Evolutionary conservation across 345 rosid genomes (phyloP), one percentile per base, ranked within the genome.

Genomic region (Iberis pinnata): DNA sequence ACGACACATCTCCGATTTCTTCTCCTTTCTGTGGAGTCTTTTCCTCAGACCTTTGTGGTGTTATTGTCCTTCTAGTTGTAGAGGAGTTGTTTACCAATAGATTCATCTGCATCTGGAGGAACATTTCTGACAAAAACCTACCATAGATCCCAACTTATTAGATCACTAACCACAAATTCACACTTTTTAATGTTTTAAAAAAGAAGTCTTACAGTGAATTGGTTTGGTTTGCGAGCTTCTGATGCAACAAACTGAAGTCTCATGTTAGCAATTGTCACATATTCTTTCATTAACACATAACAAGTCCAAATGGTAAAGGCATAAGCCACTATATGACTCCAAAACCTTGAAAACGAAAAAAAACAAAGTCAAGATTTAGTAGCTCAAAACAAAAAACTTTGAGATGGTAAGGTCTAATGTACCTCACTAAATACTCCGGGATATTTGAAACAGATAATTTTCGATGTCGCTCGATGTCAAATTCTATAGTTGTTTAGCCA

Each of bases 251-350:
- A 92, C 29, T 79, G 88, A 74, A 83, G 75, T 58, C 98, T 73
- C 98, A 88, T 83, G 26, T 56, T 62, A 56, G 96, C 86, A 61
- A 92, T 70, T 11, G 20, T 76, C 65, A 73, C 95, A 48, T 92
- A 92, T 76, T 92, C 98, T 74, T 75, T 88, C 49, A 63, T 63
- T 73, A 92, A 61, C 60, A 88, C 84, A 67, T 77, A 88, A 69
- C 81, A 81, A 37, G 95, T 88, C 98, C 98, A 90, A 53, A 84
- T 75, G 43, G 96, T 84, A 56, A 90, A 76, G 63, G 76, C 89
- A 74, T 90, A 90, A 12, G 92, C 89, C 92, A 84, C 78, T 59
- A 83, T 74, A 74, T 89, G 97, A 14, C 79, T 54, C 97, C 96
- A 90, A 68, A 80, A 79, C 76, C 97, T 89, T n/a, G n/a, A n/a